A percentile compares a stretch with the other conserved stretches of the same genome.
Evolutionary conservation across 129 eudicot species (phyloP).

Genomic region (Daucus carota): DH1_v3.0 NC_030383.2:9869001-9869500

Average conservation of each 20-base stretch:
- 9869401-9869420: not conserved
- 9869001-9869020: conserved; percentile 1
- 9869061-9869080: conserved; percentile 92
- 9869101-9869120: conserved; percentile 56
- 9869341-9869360: not conserved
- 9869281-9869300: not conserved
- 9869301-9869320: not conserved
- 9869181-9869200: not conserved
- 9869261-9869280: not conserved
- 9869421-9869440: not conserved
- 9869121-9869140: not conserved
- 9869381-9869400: not conserved
- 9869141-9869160: not conserved
- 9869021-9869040: conserved; percentile 42
- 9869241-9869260: not conserved
- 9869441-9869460: not conserved
- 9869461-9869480: not conserved
- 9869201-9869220: not conserved
- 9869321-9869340: not conserved
- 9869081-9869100: conserved; percentile 98
- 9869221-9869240: not conserved
- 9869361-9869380: not conserved
- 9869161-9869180: not conserved
- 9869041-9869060: conserved; percentile 99
- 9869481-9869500: not conserved